These are phyloP conservation scores for Mycosphaerella sp. DNA, from an alignment of 2,329 filamentous ascomycete species.

Conservation along the genomic window DNA sequence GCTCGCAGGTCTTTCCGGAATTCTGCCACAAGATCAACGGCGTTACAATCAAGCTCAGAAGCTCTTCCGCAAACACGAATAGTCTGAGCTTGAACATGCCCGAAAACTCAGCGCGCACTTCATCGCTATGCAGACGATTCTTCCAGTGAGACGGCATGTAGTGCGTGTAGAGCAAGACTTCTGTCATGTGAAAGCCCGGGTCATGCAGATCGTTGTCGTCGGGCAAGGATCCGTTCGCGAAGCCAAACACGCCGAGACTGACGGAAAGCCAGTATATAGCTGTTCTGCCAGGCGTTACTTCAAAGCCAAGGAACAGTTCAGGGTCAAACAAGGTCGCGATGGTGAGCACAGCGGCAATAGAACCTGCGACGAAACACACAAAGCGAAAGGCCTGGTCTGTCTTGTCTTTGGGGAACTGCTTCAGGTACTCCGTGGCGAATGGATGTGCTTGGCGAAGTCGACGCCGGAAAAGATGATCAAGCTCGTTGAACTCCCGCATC, in stretches of 20 bases:
- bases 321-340: slow-evolving; percentile 81
- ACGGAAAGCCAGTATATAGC: slow-evolving; percentile 85
- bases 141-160: slow-evolving; percentile 89
- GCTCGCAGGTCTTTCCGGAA: slow-evolving; percentile 80
- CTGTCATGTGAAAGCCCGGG: slow-evolving; percentile 78
- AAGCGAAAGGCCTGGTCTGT: slow-evolving; percentile 79
- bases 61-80: slow-evolving; percentile 85
- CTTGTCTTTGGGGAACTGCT: slow-evolving; percentile 95
- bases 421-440: slow-evolving; percentile 83
- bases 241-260: slow-evolving; percentile 74
- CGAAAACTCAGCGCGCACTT: slow-evolving; percentile 86
- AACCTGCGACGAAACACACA: slow-evolving; percentile 79
- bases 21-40: slow-evolving; percentile 84
- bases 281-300: slow-evolving; percentile 81
- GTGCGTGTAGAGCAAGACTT: slow-evolving; percentile 88
- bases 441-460: slow-evolving; percentile 91
- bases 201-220: slow-evolving; percentile 84
- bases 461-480: slow-evolving; percentile 84
- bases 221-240: slow-evolving; percentile 74
- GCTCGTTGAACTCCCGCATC: slow-evolving; percentile 95
- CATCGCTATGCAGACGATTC: slow-evolving; percentile 81
- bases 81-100: slow-evolving; percentile 87
- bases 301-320: slow-evolving; percentile 84
- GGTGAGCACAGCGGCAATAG: slow-evolving; percentile 77
- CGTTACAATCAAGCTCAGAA: slow-evolving; percentile 85